phyloP scores from a whole-genome alignment of 495 filamentous ascomycete genomes.

The Lasiosphaeris hirsuta region DNA sequence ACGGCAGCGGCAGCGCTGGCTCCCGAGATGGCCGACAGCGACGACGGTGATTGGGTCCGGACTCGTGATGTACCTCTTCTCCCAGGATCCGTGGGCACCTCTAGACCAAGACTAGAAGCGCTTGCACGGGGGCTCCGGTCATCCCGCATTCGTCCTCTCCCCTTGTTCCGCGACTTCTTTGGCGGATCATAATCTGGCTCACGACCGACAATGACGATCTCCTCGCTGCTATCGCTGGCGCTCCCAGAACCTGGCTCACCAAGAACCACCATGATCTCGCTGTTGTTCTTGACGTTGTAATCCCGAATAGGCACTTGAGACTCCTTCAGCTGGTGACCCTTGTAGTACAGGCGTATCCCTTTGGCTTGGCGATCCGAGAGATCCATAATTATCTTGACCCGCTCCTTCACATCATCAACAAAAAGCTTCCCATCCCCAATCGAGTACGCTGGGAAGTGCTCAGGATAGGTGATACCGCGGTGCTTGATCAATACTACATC shows the following conservation, averaged over 20 bases:
- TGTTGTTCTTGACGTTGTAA: slow-evolving; percentile 77
- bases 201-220: slow-evolving; percentile 36
- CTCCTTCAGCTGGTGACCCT: slow-evolving; percentile 72
- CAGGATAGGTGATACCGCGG: slow-evolving; percentile 65
- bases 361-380: slow-evolving; percentile 51
- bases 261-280: slow-evolving; percentile 62
- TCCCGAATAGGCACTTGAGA: slow-evolving; percentile 60
- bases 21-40: slow-evolving; percentile 16
- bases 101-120: slow-evolving; percentile 32
- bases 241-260: slow-evolving; percentile 44
- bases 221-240: slow-evolving; percentile 51
- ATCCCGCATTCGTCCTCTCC: slow-evolving; percentile 23
- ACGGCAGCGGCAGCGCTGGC: slow-evolving; percentile 28
- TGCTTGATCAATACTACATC: slow-evolving; percentile 76
- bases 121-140: slow-evolving; percentile 38
- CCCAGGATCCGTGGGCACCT: slow-evolving; percentile 20
- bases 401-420: slow-evolving; percentile 62
- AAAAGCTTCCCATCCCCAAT: slow-evolving; percentile 74
- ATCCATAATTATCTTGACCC: slow-evolving; percentile 60
- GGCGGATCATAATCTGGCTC: slow-evolving; percentile 15
- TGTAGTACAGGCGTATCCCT: slow-evolving; percentile 73
- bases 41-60: slow-evolving; percentile 26
- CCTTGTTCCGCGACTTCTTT: slow-evolving; percentile 23
- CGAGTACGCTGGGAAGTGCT: slow-evolving; percentile 76
- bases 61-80: slow-evolving; percentile 25